Evolutionary conservation across 139 green algal genomes (phyloP), one percentile per base, ranked within the genome.

Genomic region (Raphidocelis subcapitata): DNA sequence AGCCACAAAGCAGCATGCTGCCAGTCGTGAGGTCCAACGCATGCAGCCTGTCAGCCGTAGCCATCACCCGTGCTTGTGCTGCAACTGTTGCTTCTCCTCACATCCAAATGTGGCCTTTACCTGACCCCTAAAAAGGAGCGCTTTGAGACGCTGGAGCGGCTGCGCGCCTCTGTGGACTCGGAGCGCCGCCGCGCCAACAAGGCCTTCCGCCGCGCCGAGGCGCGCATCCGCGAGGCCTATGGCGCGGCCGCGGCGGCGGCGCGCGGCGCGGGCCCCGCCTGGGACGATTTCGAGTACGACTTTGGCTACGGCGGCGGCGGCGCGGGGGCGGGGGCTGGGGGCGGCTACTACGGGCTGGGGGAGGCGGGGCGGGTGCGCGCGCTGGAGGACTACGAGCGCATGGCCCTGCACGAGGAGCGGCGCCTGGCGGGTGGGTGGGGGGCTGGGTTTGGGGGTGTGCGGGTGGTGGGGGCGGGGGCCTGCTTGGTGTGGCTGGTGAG

Each of bases 111-210:
- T 20, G 12, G 54, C 54, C 18, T 61, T 20, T 29, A 28, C 24
- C 12, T 14, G 8, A 49, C 31, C 0, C 26, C 35, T 18, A n/a
- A n/a, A 28, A 81, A 92, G 83, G 75, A 77, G 67, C 90, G 90
- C 63, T 91, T 94, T 84, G 79, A 77, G 62, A 85, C 79, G 72
- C 72, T 96, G 63, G 88, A 96, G 67, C 62, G 61, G 1, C 74
- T 96, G 61, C 72, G 88, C 0, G 61, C 88, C 52, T 80, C 92
- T 55, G 90, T 96, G 65, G 91, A 96, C 73, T 84, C 84, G 0
- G 80, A 86, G 21, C 79, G 90, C 49, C 81, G 86, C 37, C 59
- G 60, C 36, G 73, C 73, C n/a, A 2, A 60, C 28, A 54, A 33
- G 37, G 20, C 24, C n/a, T 68, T 55, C 32, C 26, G 47, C 16